Base-by-base conservation (phyloP, 257 asterid genomes). In the Solanum arcanum region DNA sequence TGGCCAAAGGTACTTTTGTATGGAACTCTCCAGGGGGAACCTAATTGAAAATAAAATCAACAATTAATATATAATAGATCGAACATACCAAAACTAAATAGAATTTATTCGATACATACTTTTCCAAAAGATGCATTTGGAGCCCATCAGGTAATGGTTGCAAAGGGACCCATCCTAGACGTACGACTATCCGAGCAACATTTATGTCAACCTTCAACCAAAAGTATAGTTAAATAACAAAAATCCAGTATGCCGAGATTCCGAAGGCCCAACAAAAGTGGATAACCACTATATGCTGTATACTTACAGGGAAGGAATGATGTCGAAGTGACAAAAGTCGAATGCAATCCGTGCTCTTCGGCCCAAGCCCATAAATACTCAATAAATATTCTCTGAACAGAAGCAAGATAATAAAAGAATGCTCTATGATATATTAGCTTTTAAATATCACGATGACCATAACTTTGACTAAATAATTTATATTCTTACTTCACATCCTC, bases 321-420 rank as follows among this genome's bases (percentile, higher is more conserved):
- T 91, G 93, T 42, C 89, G 91, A 86, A 94, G 97, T 4, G 91
- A 46, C 92, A 96, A 91, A 80, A 96, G 97, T 87, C 94, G 86
- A 86, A 96, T 87, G 20, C 99, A 96, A 89, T 94, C 98, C 2
- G 88, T 91, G 73, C 98, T 96, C 91, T 96, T 96, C 88, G 93
- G 80, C 9, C 94, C 96, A 46, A 96, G 85, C 18, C 99, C 96
- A 1, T 21, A 2, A n/a, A 94, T 70, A 87, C 96, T 92, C 90
- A 90, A 69, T 49, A 96, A 88, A 90, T 88, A 96, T 14, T 91
- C 92, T 94, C 98, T 95, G 46, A 25, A 87, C 41, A 39, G 23
- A 86, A 81, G 25, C 31, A 29, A 59, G 20, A 14, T 12, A 74
- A 76, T 86, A 75, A 59, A 31, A 80, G 23, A 82, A 37, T 13